Percentiles rank a stretch among this genome's conserved stretches.
phyloP scores from a whole-genome alignment of 2,329 filamentous ascomycete genomes.

The Chaetomium strumarium region DNA sequence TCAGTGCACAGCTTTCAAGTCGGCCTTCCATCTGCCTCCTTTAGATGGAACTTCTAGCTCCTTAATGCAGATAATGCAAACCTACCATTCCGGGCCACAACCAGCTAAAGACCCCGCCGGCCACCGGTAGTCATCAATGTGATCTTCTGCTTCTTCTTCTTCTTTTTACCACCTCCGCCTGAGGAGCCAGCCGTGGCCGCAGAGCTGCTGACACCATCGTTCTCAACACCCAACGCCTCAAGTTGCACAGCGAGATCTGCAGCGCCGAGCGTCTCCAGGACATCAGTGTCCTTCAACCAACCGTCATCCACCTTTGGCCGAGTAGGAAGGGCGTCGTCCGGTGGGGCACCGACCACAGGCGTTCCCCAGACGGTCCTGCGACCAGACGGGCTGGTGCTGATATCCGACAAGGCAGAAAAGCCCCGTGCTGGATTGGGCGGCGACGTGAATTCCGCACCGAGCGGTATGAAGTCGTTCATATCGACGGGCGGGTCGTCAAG shows the following conservation, averaged over 20 bases:
- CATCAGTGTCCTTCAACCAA: slow-evolving; percentile 68
- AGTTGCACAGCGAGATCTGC: slow-evolving; percentile 57
- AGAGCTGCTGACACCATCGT: slow-evolving; percentile 14
- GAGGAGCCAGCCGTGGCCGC: slow-evolving; percentile 13
- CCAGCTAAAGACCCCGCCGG: slow-evolving; percentile 35
- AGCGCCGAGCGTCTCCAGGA: slow-evolving; percentile 61
- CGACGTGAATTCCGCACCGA: slow-evolving; percentile 47
- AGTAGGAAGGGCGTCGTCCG: slow-evolving; percentile 42
- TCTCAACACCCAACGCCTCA: slow-evolving; percentile 45
- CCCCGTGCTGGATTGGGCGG: slow-evolving; percentile 53
- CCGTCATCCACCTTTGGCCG: slow-evolving; percentile 52
- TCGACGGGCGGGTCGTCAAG: slow-evolving; percentile 38
- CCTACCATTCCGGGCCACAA: neutral
- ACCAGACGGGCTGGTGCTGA: slow-evolving; percentile 74
- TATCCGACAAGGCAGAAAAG: slow-evolving; percentile 65
- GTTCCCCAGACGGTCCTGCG: slow-evolving; percentile 92
- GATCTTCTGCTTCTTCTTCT: slow-evolving; percentile 69
- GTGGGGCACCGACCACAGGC: slow-evolving; percentile 55
- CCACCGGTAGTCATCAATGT: slow-evolving; percentile 64
- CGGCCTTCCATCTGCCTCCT: neutral
- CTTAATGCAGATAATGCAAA: neutral
- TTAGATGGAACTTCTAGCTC: neutral
- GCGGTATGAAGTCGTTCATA: slow-evolving; percentile 59
- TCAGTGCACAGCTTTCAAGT: no score
- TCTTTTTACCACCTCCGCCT: slow-evolving; percentile 47